Conservation (phyloP, 805 yeast genomes). For the Starmerella ratchasimensis region DNA sequence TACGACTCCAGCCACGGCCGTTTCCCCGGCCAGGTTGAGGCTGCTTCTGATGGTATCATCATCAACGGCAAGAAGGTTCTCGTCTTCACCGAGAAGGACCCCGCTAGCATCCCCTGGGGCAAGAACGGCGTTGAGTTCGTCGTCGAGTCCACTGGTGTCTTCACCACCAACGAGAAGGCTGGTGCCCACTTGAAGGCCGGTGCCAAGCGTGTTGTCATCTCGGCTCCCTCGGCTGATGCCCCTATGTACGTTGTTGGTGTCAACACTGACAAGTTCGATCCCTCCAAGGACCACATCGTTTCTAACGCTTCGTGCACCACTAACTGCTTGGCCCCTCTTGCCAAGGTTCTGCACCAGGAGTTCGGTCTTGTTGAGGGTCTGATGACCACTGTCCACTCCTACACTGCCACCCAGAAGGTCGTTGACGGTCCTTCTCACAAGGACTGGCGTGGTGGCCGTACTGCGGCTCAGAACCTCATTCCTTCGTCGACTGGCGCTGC, state of each 20-base stretch:
- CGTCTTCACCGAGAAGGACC: conserved; percentile 73
- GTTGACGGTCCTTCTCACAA: conserved; percentile 95
- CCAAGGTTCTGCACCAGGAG: conserved; percentile 73
- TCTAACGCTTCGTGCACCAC: conserved; percentile 95
- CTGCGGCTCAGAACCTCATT: conserved; percentile 88
- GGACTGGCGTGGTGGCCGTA: conserved; percentile 98
- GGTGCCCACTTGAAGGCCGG: conserved; percentile 76
- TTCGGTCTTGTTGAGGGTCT: conserved; percentile 84
- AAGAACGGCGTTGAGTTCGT: conserved; percentile 63
- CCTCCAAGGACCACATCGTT: conserved; percentile 59
- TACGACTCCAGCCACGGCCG: conserved; percentile 88
- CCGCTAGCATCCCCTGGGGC: conserved; percentile 81
- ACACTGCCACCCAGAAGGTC: conserved; percentile 91
- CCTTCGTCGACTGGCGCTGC: conserved; percentile 97
- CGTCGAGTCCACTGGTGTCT: conserved; percentile 89
- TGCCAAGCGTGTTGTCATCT: conserved; percentile 88
- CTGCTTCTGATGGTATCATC: conserved; percentile 40
- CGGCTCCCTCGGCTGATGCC: conserved; percentile 88
- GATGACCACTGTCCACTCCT: conserved; percentile 93
- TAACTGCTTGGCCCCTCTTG: conserved; percentile 89
- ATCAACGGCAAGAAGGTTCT: conserved; percentile 55
- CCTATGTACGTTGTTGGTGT: conserved; percentile 94
- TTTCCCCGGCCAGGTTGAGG: conserved; percentile 59
- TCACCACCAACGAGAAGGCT: conserved; percentile 71
- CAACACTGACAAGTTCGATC: conserved; percentile 63